Conservation (phyloP, 192 early-diverging fungal genomes). For the Coemansia sp. region DNA sequence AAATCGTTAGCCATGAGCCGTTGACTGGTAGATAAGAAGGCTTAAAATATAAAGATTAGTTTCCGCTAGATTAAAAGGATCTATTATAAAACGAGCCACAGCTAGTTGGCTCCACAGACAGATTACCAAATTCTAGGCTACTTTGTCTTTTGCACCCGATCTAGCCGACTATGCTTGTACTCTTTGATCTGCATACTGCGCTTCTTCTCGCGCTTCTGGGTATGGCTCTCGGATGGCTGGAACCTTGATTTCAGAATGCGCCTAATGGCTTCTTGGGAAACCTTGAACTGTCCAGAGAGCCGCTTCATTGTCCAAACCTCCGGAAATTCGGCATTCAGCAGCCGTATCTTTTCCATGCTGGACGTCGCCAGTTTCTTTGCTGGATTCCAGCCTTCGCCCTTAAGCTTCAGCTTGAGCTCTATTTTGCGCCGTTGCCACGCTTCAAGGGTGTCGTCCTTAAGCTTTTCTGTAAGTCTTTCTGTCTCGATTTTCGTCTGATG, state of each 20-base stretch:
- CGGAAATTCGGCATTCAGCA: constrained; percentile 52
- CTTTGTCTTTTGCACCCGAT: constrained; percentile 1
- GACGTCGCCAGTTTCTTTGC: constrained; percentile 45
- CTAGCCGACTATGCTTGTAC: constrained; percentile 18
- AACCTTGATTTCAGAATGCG: constrained; percentile 60
- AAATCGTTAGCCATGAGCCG: neutral
- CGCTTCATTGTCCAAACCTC: constrained; percentile 46
- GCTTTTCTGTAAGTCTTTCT: constrained; percentile 15
- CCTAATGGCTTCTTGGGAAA: constrained; percentile 55
- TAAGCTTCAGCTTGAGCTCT: constrained; percentile 45
- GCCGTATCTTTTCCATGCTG: constrained; percentile 51
- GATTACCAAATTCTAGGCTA: neutral
- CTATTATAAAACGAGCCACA: neutral
- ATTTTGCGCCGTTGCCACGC: constrained; percentile 55
- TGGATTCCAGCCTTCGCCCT: constrained; percentile 32
- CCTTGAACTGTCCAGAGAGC: constrained; percentile 56
- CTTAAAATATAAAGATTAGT: neutral
- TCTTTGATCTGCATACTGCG: constrained; percentile 41
- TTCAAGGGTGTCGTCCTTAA: constrained; percentile 25
- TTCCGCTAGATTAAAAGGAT: neutral
- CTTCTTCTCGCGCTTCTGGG: constrained; percentile 43
- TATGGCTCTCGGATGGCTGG: constrained; percentile 26
- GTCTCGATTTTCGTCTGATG: constrained; percentile 15
- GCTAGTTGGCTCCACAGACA: neutral
- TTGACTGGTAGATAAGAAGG: neutral